A percentile compares a stretch with the other conserved stretches of the same genome.
Conservation (phyloP, 225 moss, liverwort and hornwort genomes). For the Rhytidiadelphus loreus region DNA sequence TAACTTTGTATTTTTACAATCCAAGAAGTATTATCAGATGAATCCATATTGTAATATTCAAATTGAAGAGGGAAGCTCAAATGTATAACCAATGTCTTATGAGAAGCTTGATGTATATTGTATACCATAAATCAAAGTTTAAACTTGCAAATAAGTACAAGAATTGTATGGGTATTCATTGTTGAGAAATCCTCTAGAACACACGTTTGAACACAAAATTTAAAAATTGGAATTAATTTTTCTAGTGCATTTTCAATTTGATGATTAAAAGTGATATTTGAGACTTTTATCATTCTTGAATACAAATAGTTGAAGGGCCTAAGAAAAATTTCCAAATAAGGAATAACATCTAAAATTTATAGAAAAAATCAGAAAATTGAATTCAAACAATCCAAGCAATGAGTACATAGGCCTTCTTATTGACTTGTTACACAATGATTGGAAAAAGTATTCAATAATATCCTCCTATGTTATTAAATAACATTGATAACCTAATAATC, state of each 20-base stretch:
- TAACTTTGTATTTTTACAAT: background rate
- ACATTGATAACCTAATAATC: background rate
- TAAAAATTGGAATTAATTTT: background rate
- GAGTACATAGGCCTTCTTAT: fast-evolving
- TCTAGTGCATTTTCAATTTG: background rate
- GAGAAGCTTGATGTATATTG: too few relatives aligned
- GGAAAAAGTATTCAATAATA: background rate
- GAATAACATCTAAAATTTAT: background rate
- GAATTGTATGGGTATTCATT: too few relatives aligned
- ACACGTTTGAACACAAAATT: too few relatives aligned
- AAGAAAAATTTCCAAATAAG: background rate
- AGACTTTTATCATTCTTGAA: background rate
- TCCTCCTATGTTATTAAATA: fast-evolving
- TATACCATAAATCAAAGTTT: too few relatives aligned
- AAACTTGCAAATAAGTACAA: too few relatives aligned
- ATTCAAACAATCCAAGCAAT: background rate
- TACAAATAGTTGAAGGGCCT: background rate
- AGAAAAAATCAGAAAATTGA: background rate
- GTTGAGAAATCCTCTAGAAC: background rate
- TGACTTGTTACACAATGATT: too few relatives aligned
- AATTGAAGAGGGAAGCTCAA: background rate
- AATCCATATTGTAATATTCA: background rate
- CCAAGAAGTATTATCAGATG: background rate
- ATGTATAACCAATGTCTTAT: too few relatives aligned
- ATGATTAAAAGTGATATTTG: background rate